Evolutionary conservation across 2,329 filamentous ascomycete species (phyloP), one percentile per base, ranked within the genome.

Genomic region (Periconia digitata): DNA sequence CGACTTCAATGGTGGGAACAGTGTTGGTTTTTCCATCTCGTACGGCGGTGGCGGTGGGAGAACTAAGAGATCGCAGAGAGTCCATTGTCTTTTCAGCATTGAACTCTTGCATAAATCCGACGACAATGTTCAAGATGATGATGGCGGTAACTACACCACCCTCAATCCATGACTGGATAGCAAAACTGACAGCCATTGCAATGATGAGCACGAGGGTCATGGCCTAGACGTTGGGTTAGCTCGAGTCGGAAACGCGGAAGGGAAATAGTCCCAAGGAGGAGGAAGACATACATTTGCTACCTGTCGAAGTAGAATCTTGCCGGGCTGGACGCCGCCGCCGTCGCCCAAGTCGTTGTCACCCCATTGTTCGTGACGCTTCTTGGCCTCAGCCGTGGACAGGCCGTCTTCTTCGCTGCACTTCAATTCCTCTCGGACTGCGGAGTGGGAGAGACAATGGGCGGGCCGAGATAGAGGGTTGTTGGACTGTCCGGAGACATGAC

Each of bases 271-370:
- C 16, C n/a, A 6, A 24, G 13, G 38, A 24, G n/a, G 15, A n/a
- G 3, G n/a, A 27, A 24, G 21, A 34, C 90, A 90, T 49, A 87
- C 87, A 76, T 91, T 91, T 64, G 85, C 82, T 18, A 90, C 70
- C 67, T 91, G 87, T 59, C 86, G 85, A 49, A 87, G 74, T 40
- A 91, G 73, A 36, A 91, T 89, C 59, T 85, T 91, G 60, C 79
- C 85, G 76, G 86, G 85, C 79, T 64, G 81, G 40, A 91, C 84
- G 22, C 81, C 82, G 22, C 80, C 83, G 17, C 79, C 85, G 17
- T 89, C 82, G 38, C 89, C 83, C 17, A 91, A 77, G 63, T 89
- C 85, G 72, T 91, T 91, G 16, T 71, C 75, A 42, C 86, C 85
- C 64, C 86, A 84, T 50, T 80, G 76, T 18, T 79, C 70, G 47